Evolutionary conservation across 192 early-diverging fungal species (phyloP), one percentile per base, ranked within the genome.

Genomic region (Umbelopsis vinacea): DNA sequence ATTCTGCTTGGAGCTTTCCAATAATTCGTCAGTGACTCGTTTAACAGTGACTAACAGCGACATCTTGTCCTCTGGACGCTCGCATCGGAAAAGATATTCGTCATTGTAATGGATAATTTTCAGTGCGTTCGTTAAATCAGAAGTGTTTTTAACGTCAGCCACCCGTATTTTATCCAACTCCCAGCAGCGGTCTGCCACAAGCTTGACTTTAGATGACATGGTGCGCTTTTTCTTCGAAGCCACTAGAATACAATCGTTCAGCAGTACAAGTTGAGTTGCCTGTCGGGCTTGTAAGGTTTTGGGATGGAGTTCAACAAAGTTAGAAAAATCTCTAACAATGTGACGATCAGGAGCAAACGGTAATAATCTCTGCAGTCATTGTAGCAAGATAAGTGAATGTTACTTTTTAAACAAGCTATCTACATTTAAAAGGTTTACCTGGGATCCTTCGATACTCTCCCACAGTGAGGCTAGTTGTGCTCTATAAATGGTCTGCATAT

Each of bases 61-160:
- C 52, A 84, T 80, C 75, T 95, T 95, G 48, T 93, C 92, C 40
- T 93, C 89, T 38, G 84, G 71, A 10, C 85, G 84, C 50, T 92
- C 91, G 11, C 83, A 77, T 53, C 88, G 83, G 74, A 86, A 97
- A 55, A 97, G 72, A 80, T 89, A 93, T 2, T 86, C 85, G 54
- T 96, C 94, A 2, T 92, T 90, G 70, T 93, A 89, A n/a, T 91
- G 89, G 40, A 96, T 82, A 10, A 97, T 88, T 74, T 94, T 93
- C 73, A 98, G 88, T 4, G 93, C 87, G 76, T 93, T 92, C 37
- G 84, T 86, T 3, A 93, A 68, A 23, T 96, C 94, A 82, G 81
- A 43, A 0, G 92, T 86, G 71, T 97, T 95, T 79, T 91, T 91
- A 71, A 96, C 84, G 60, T 99, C 97, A 22, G 93, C 87, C 4